Conservation (phyloP, 495 filamentous ascomycete species). For the Podospora tetraspora region DNA sequence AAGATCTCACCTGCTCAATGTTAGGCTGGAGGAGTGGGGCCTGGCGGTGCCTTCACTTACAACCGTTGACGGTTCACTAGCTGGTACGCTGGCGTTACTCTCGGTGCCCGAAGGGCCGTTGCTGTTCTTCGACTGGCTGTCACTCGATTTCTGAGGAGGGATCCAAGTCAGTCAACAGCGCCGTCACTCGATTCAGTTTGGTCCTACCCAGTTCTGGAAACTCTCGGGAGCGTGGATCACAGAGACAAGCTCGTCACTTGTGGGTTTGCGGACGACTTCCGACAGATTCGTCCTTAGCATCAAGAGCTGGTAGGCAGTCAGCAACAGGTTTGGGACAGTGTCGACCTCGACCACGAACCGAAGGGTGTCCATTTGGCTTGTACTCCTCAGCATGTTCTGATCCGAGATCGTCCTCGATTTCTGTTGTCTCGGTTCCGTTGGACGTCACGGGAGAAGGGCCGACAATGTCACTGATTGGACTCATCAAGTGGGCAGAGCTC, state of each 20-base stretch:
- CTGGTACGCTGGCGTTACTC: constrained; percentile 27
- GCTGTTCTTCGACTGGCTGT: constrained; percentile 21
- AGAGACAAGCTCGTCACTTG: constrained; percentile 70
- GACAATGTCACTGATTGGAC: constrained; percentile 51
- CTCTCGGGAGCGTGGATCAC: constrained; percentile 83
- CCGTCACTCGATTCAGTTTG: background rate
- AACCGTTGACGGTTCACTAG: constrained; percentile 30
- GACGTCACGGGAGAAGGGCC: constrained; percentile 75
- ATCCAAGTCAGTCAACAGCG: constrained; percentile 13
- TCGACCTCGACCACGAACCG: constrained; percentile 28
- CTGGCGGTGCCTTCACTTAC: constrained; percentile 22
- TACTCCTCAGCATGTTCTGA: constrained; percentile 36
- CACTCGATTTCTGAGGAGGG: constrained; percentile 31
- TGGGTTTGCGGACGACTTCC: constrained; percentile 47
- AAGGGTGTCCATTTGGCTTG: constrained; percentile 30
- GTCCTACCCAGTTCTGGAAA: constrained; percentile 67
- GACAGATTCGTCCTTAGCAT: constrained; percentile 57
- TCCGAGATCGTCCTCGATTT: constrained; percentile 66
- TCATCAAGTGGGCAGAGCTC: constrained; percentile 37
- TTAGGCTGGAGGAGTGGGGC: constrained; percentile 14
- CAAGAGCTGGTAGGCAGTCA: constrained; percentile 40
- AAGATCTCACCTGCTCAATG: constrained; percentile 21
- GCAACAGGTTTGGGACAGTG: constrained; percentile 15
- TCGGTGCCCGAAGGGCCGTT: constrained; percentile 17
- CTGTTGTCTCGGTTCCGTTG: constrained; percentile 63